phyloP scores from a whole-genome alignment of 1,284 basidiomycete genomes.

The Ustilago nuda region DNA sequence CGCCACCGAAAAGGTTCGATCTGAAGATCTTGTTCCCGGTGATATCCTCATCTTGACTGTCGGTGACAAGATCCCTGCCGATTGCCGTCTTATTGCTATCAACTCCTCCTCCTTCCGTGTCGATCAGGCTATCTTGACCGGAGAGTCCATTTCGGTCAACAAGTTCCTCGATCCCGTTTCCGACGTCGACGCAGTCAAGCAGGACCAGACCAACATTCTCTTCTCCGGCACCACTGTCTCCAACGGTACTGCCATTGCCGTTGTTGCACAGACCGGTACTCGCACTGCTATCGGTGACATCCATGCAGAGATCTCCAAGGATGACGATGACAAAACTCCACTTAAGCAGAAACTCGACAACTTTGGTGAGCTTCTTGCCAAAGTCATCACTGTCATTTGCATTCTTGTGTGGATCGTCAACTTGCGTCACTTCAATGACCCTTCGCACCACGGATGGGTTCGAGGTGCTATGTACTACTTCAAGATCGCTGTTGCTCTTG shows the following conservation, averaged over 20 bases:
- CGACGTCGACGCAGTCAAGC: constrained; percentile 64
- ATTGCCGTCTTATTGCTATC: constrained; percentile 65
- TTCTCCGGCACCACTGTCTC: constrained; percentile 67
- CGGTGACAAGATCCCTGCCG: constrained; percentile 68
- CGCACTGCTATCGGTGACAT: constrained; percentile 67
- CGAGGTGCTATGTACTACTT: constrained; percentile 69
- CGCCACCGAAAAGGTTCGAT: constrained; percentile 46
- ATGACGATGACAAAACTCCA: constrained; percentile 66
- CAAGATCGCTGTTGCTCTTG: constrained; percentile 69
- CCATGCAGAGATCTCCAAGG: constrained; percentile 65
- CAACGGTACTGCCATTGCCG: constrained; percentile 61
- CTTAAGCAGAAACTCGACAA: constrained; percentile 69
- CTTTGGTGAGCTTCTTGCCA: constrained; percentile 67
- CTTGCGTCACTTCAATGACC: constrained; percentile 67
- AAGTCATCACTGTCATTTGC: constrained; percentile 68
- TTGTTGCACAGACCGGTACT: constrained; percentile 62
- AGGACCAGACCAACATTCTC: constrained; percentile 69
- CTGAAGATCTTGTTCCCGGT: constrained; percentile 65
- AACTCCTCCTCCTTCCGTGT: constrained; percentile 63
- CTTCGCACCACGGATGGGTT: constrained; percentile 66
- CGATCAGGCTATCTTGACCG: constrained; percentile 68
- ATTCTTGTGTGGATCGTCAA: constrained; percentile 69
- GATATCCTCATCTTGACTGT: constrained; percentile 66
- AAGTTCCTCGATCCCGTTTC: constrained; percentile 55
- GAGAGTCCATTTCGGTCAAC: constrained; percentile 66